Base-by-base conservation (phyloP, 163 green algal species). In the Trebouxia gelatinosa region DNA sequence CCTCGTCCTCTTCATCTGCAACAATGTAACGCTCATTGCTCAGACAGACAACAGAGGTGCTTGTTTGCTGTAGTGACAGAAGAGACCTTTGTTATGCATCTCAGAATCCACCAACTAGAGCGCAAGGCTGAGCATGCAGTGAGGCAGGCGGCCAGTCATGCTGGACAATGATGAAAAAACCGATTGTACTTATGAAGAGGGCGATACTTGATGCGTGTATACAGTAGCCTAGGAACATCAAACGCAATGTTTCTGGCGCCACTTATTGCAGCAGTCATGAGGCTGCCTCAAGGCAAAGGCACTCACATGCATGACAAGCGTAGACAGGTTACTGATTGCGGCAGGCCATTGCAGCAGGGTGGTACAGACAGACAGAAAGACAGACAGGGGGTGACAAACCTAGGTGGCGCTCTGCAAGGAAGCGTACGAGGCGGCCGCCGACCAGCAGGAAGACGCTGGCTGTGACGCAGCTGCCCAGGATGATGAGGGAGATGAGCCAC, bases 401-500 rank as follows among this genome's bases (percentile, higher is more conserved):
- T 72, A 29, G n/a, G 26, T 29, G 23, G 35, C 68, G 40, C 11
- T 58, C 35, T 39, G 77, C 54, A 64, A 81, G 62, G 51, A 75
- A 32, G 32, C 61, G 74, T 35, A 86, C 46, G 32, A 87, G 2
- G 13, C 77, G 65, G 34, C 46, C 72, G 16, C 39, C 31, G 17
- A 70, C 50, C 21, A 82, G 46, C 35, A 89, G 67, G 28, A 90
- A n/a, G 31, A 82, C 54, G 62, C 74, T 78, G 4, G 81, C 70
- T 32, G 85, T 17, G 0, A 81, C 64, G 58, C 75, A 80, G 66
- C 35, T 76, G 72, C 78, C 75, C 32, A 89, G 70, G 26, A 91
- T 83, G 58, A 91, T 90, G 26, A 91, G 75, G 0, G 81, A 78
- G 28, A 89, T 78, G 31, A 78, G 72, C 86, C 86, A 91, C 38